These are phyloP conservation scores for Penicillium ochrochloron DNA, from an alignment of 495 filamentous ascomycete species.

Conservation along the genomic window DNA sequence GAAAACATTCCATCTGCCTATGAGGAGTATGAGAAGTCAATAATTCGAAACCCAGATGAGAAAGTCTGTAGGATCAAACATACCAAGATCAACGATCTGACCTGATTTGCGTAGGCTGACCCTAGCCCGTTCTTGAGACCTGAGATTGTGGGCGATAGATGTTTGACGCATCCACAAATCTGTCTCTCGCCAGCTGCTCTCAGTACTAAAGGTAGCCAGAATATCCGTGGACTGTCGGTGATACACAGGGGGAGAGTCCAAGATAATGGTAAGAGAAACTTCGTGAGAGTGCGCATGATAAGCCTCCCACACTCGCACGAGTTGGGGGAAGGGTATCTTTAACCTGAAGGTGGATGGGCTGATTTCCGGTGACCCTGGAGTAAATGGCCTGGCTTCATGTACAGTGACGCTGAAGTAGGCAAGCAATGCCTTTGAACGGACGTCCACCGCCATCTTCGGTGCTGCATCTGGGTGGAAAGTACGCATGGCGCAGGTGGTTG, in stretches of 20 bases:
- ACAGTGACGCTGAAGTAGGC: constrained; percentile 33
- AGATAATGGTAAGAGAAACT: constrained; percentile 58
- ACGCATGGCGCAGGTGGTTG: constrained; percentile 37
- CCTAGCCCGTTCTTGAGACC: constrained; percentile 36
- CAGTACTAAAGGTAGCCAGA: constrained; percentile 41
- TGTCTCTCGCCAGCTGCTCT: constrained; percentile 62
- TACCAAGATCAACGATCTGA: constrained; percentile 77
- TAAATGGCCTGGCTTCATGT: background rate
- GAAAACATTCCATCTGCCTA: constrained; percentile 49
- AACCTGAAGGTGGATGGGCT: constrained; percentile 50
- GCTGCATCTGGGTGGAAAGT: constrained; percentile 26
- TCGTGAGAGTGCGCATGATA: constrained; percentile 34
- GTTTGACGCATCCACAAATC: constrained; percentile 80
- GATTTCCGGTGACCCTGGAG: background rate
- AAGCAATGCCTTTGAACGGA: constrained; percentile 32
- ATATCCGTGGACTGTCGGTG: constrained; percentile 58
- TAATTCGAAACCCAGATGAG: background rate
- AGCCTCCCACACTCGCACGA: constrained; percentile 59
- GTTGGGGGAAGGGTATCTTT: constrained; percentile 65
- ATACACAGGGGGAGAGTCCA: constrained; percentile 68
- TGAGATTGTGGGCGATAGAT: constrained; percentile 60
- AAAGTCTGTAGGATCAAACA: constrained; percentile 19
- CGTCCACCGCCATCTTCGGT: constrained; percentile 28
- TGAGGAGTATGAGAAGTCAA: constrained; percentile 8
- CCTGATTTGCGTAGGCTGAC: constrained; percentile 60